phyloP scores from a whole-genome alignment of 495 filamentous ascomycete genomes.

The Margaritispora aquatica region DNA sequence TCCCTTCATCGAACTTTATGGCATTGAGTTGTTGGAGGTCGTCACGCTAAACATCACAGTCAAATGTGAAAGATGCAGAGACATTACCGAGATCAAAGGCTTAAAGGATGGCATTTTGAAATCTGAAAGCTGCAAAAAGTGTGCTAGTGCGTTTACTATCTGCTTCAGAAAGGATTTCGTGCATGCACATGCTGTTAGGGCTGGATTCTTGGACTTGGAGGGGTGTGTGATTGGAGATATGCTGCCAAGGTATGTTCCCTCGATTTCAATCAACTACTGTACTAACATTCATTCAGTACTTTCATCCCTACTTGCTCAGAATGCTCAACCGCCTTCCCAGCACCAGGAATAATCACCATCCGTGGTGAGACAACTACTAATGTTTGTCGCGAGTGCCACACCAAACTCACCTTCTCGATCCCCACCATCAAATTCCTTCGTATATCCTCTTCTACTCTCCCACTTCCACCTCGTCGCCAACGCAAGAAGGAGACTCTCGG shows the following conservation, averaged over 20 bases:
- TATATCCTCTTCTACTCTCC: conserved; percentile 44
- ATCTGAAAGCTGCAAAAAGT: conserved; percentile 64
- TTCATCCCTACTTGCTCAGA: conserved; percentile 78
- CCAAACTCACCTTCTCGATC: conserved; percentile 76
- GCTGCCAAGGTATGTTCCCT: conserved; percentile 56
- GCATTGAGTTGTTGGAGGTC: conserved; percentile 76
- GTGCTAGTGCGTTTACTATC: conserved; percentile 59
- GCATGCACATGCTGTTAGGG: conserved; percentile 68
- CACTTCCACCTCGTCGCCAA: conserved; percentile 37
- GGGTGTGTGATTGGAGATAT: conserved; percentile 76
- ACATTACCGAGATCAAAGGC: conserved; percentile 61
- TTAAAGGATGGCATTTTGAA: conserved; percentile 44
- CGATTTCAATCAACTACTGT: not conserved
- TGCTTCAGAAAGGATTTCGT: conserved; percentile 69
- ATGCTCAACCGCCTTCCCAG: conserved; percentile 65
- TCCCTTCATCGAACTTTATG: conserved; percentile 72
- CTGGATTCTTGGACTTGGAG: conserved; percentile 77
- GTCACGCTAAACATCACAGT: conserved; percentile 61
- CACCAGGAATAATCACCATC: conserved; percentile 61
- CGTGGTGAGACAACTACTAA: conserved; percentile 72
- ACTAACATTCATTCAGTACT: conserved; percentile 38
- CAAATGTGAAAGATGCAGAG: conserved; percentile 84
- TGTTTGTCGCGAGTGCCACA: conserved; percentile 76
- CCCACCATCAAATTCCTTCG: conserved; percentile 76
- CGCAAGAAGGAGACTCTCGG: conserved; percentile 69